A percentile compares a stretch with the other conserved stretches of the same genome.
Conservation (phyloP, 73 alveolate genomes). For the Paraurostyla sp. region DNA sequence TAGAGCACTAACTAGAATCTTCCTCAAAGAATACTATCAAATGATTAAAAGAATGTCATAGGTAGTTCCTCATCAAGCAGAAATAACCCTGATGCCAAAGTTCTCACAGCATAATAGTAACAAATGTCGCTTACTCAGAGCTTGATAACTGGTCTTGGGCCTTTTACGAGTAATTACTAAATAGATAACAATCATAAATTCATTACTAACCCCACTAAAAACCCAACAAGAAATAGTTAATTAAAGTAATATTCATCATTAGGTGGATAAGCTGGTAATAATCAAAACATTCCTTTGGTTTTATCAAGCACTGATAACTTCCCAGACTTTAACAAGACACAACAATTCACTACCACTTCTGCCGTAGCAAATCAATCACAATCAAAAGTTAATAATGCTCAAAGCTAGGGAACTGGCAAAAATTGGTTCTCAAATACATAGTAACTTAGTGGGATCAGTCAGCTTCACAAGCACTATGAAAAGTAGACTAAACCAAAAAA, state of each 20-base stretch:
- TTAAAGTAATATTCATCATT: neutral
- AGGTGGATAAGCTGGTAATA: no score
- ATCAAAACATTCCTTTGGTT: no score
- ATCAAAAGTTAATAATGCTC: neutral
- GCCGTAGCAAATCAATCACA: neutral
- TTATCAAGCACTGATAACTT: no score
- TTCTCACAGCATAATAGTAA: neutral
- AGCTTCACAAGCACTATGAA: neutral
- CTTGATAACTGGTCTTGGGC: neutral
- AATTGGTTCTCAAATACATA: constrained; percentile 51
- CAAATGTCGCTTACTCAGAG: constrained; percentile 16
- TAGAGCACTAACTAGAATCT: neutral
- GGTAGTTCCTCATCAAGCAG: no score
- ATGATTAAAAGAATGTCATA: no score
- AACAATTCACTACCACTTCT: neutral
- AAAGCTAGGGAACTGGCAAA: neutral
- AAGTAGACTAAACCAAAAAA: neutral
- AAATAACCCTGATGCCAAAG: no score
- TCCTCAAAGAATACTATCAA: neutral
- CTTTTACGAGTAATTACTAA: neutral
- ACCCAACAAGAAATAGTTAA: neutral
- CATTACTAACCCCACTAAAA: neutral
- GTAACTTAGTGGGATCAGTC: constrained; percentile 29
- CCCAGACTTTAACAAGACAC: no score
- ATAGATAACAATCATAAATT: neutral